A percentile compares a stretch with the other conserved stretches of the same genome.
Evolutionary conservation across 768 basidiomycete species (phyloP).

Genomic region (Glaciozyma antarctica): DNA sequence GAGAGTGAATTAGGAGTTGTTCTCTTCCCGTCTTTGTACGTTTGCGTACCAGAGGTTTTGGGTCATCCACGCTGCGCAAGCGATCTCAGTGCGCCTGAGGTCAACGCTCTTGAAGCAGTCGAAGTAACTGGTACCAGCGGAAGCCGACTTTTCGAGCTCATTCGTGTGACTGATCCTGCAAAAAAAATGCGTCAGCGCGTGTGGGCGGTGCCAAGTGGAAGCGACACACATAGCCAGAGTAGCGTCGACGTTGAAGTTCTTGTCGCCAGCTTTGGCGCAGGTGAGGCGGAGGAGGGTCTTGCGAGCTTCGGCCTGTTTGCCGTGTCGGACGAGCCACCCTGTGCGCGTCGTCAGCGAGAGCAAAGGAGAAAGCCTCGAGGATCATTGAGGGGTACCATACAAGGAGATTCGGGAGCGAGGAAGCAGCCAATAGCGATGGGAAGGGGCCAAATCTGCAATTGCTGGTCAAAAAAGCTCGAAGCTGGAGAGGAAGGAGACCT

Average conservation of each 20-base stretch:
- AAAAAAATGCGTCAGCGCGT: no score
- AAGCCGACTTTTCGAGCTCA: conserved; percentile 39
- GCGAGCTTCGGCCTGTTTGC: conserved; percentile 37
- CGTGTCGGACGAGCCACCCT: conserved; percentile 39
- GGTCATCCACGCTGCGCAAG: conserved; percentile 33
- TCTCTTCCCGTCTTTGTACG: no score
- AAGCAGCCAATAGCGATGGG: conserved; percentile 37
- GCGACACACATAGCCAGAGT: conserved; percentile 16
- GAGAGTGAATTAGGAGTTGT: no score
- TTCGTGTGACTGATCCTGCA: conserved; percentile 39
- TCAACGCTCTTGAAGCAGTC: conserved; percentile 41
- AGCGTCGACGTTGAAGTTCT: conserved; percentile 32
- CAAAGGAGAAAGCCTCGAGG: not conserved
- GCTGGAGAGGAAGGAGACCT: conserved; percentile 16
- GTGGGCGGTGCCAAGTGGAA: no score
- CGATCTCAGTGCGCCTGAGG: conserved; percentile 46
- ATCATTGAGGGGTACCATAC: no score
- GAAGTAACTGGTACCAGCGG: conserved; percentile 38
- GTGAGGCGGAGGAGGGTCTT: conserved; percentile 32
- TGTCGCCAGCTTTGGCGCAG: conserved; percentile 10
- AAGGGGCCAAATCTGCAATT: conserved; percentile 38
- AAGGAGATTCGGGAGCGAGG: conserved; percentile 37
- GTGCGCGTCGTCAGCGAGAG: conserved; percentile 17
- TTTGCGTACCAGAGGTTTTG: conserved; percentile 41
- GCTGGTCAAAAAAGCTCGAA: not conserved